Evolutionary conservation across 768 basidiomycete species (phyloP), one percentile per base, ranked within the genome.

Genomic region (Boletus fagicola): DNA sequence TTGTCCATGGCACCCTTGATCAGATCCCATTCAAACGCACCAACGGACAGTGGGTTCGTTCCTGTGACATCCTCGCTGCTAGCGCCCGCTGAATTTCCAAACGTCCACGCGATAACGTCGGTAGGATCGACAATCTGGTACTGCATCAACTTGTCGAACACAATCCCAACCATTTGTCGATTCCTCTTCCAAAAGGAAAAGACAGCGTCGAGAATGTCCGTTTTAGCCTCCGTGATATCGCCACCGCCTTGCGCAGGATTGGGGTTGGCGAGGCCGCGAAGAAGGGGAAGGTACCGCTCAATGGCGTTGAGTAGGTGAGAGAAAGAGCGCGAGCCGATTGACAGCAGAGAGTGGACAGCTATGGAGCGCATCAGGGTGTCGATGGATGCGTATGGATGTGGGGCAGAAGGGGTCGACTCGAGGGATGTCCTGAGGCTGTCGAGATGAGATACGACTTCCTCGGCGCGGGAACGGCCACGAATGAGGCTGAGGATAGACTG

Each of bases 281-380:
- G 77, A 5, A 94, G 77, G 5, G 83, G 82, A 1, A 95, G 83
- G 67, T 95, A 98, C 18, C 97, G 88, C 69, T 99, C 97, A 62
- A 98, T 93, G 4, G 94, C 95, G 67, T 98, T 98, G 62, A 98
- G 84, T 64, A 98, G 87, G 73, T 99, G 97, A 0, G 95, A 98
- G 78, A 99, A 98, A 4, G 95, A 97, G 16, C 97, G 87, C 2
- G 91, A 86, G 51, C 97, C 97, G 58, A 98, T 90, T 68, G 91
- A 86, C 7, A 98, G 81, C 5, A 98, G 81, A 13, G 91, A 92
- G 64, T 98, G 94, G 47, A 92, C 79, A 18, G 90, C 80, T 62
- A 98, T 88, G 30, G 89, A 86, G 24, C 92, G 86, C 40, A 88
- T 77, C 51, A 86, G 72, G 18, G 77, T 67, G 63, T 91, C 87